Conservation (phyloP, 306 rosid species). For the Datisca glomerata region DNA sequence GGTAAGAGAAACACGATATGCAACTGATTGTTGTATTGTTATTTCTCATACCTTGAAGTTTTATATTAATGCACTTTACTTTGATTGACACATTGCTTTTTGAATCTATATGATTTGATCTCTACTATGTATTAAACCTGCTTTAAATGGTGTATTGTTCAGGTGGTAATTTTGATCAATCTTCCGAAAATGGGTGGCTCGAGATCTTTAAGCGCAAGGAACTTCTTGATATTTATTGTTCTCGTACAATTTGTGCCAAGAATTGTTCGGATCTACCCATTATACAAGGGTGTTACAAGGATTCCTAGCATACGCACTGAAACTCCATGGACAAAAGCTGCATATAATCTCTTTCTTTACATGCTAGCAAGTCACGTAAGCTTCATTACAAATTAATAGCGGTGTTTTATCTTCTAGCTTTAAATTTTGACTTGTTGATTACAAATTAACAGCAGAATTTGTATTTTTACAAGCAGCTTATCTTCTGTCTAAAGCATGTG, state of each 20-base stretch:
- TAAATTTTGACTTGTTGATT: neutral
- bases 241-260: conserved; percentile 18
- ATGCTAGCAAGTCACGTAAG: conserved; percentile 5
- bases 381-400: neutral
- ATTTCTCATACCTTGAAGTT: neutral
- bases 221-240: conserved; percentile 8
- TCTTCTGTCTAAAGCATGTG: neutral
- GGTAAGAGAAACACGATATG: neutral
- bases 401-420: neutral
- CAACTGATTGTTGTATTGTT: neutral
- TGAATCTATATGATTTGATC: neutral
- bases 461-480: neutral
- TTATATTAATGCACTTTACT: neutral
- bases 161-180: conserved; percentile 11
- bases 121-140: neutral
- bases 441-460: neutral
- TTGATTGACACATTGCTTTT: neutral
- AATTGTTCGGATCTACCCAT: conserved; percentile 11
- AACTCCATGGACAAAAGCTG: neutral
- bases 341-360: conserved; percentile 10
- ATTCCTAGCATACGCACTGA: neutral
- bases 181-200: conserved; percentile 2
- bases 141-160: neutral
- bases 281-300: neutral
- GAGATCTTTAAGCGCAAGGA: neutral